Conservation (phyloP, 176 grass and related monocot genomes). For the barley (Hordeum vulgare) region DNA sequence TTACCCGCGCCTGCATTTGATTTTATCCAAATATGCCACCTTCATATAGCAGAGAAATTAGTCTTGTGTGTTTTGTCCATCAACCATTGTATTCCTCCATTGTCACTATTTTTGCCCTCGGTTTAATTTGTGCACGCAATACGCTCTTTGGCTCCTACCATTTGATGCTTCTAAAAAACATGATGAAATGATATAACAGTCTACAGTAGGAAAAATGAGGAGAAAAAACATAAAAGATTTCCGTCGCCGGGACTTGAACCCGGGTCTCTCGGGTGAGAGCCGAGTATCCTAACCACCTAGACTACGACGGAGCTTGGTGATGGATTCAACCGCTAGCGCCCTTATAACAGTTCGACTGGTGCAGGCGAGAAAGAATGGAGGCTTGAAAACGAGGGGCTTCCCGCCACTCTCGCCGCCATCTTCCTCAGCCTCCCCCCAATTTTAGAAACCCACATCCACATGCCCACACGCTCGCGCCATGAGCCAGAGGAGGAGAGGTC, state of each 20-base stretch:
- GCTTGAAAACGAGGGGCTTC: background rate
- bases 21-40: background rate
- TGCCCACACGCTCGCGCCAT: background rate
- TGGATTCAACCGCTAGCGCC: too few species aligned
- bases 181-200: too few species aligned
- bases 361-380: fast-evolving
- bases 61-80: background rate
- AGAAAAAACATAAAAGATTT: background rate
- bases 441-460: slow-evolving; percentile 11
- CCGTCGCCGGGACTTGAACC: slow-evolving; percentile 45
- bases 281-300: slow-evolving; percentile 97
- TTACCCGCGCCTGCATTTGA: background rate
- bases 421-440: slow-evolving; percentile 6
- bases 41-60: background rate
- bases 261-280: slow-evolving; percentile 96
- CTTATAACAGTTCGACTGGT: too few species aligned
- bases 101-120: background rate
- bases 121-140: background rate
- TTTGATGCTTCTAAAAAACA: too few species aligned
- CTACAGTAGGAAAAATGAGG: background rate
- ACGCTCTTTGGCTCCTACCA: too few species aligned
- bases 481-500: slow-evolving; percentile 18
- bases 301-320: slow-evolving; percentile 59
- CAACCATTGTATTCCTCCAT: background rate
- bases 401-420: slow-evolving; percentile 23